Conservation (phyloP, 176 grass and related monocot genomes). For the Metroxylon sagu region DNA sequence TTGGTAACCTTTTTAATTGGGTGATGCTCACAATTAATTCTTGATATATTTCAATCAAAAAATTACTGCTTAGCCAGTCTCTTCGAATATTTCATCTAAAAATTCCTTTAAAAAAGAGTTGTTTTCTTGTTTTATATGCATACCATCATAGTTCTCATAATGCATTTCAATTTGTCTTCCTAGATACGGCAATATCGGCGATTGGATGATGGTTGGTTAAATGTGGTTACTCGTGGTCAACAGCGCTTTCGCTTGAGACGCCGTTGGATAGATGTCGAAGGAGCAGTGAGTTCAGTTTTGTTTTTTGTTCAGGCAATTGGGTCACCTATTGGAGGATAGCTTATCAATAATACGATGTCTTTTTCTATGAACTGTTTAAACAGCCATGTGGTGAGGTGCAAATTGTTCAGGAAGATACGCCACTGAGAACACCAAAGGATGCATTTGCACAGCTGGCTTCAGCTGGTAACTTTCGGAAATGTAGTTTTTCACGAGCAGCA, state of each 20-base stretch:
- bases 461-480: constrained; percentile 26
- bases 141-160: background rate
- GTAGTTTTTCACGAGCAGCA: constrained; percentile 19
- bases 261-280: constrained; percentile 61
- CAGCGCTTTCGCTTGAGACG: constrained; percentile 64
- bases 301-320: background rate
- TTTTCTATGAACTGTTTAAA: constrained; percentile 11
- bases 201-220: constrained; percentile 58
- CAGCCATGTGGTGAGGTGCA: constrained; percentile 83
- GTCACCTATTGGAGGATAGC: no score
- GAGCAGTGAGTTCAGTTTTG: constrained; percentile 46
- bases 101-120: no score
- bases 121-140: no score
- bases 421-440: constrained; percentile 67
- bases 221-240: constrained; percentile 85
- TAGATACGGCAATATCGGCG: constrained; percentile 74
- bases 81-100: no score
- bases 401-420: constrained; percentile 87
- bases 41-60: no score
- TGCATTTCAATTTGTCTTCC: constrained; percentile 19
- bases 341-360: background rate
- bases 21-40: no score
- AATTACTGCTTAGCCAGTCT: no score
- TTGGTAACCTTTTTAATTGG: no score
- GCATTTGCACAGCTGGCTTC: constrained; percentile 68